phyloP scores from a whole-genome alignment of 1,284 basidiomycete genomes.

The Puccinia hordei region DNA sequence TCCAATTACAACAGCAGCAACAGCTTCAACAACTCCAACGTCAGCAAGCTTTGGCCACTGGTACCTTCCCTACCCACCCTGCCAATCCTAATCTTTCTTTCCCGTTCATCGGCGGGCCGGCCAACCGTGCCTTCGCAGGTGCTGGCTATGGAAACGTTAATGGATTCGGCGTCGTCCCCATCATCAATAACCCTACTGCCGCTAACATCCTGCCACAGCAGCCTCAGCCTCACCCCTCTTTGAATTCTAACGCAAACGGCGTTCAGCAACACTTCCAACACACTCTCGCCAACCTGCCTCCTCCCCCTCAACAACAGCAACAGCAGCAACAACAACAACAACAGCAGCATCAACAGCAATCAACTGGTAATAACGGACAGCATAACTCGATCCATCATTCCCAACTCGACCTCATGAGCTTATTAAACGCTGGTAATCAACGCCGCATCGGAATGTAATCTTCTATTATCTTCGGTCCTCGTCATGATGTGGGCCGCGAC shows the following conservation, averaged over 20 bases:
- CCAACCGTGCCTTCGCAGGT: neutral
- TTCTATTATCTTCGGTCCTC: neutral
- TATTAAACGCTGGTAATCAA: conserved; percentile 48
- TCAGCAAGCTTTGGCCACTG: conserved; percentile 16
- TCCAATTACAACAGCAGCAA: conserved; percentile 15
- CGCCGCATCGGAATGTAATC: conserved; percentile 47
- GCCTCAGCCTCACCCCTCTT: conserved; percentile 1
- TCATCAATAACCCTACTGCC: neutral
- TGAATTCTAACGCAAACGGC: neutral
- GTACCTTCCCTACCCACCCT: conserved; percentile 9
- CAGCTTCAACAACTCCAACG: neutral
- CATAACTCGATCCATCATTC: neutral
- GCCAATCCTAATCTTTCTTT: neutral
- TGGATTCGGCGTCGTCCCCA: conserved; percentile 6
- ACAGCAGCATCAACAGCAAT: conserved; percentile 6
- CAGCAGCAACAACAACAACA: conserved; percentile 6
- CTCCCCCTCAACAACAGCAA: neutral
- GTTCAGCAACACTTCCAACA: conserved; percentile 10
- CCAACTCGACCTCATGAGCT: conserved; percentile 44
- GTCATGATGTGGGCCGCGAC: no score
- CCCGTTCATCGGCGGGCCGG: conserved; percentile 29
- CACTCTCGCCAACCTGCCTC: neutral
- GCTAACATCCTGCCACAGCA: neutral
- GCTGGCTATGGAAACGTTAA: conserved; percentile 1
- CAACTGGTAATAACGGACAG: neutral